These are phyloP conservation scores for Rhodosorus marinus DNA, from an alignment of 23 red algal species.

Conservation along the genomic window DNA sequence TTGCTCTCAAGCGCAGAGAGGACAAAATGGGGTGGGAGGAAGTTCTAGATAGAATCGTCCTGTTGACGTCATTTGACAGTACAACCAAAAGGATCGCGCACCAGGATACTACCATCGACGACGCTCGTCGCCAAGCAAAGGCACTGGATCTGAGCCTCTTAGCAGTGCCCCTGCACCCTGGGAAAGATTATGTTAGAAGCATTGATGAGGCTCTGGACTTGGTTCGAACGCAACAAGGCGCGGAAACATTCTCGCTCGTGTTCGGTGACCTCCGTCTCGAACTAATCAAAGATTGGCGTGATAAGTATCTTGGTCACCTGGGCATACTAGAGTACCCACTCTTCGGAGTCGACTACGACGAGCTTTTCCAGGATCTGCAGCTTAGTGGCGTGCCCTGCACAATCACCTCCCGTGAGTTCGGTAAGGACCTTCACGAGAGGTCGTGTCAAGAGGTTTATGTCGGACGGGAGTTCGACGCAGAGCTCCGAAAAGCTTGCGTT, in stretches of 20 bases:
- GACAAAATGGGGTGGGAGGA: not conserved
- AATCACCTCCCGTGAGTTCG: constrained; percentile 12
- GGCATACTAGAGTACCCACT: constrained; percentile 13
- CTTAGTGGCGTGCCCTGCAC: constrained; percentile 4
- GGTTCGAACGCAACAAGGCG: too few relatives aligned
- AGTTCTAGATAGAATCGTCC: constrained; percentile 3
- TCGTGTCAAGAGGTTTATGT: not conserved
- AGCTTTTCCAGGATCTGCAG: constrained; percentile 4
- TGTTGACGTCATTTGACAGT: constrained; percentile 38
- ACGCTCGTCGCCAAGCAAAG: constrained; percentile 18
- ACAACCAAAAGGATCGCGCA: constrained; percentile 20
- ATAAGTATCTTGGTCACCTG: constrained; percentile 1
- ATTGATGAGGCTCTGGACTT: not conserved
- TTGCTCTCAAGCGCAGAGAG: too few relatives aligned
- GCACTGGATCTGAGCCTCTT: constrained; percentile 12
- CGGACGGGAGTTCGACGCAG: constrained; percentile 2
- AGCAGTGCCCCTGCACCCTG: constrained; percentile 25
- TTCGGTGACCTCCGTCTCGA: constrained; percentile 51
- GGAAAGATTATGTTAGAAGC: constrained; percentile 6
- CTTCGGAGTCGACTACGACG: constrained; percentile 9
- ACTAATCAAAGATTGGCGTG: constrained; percentile 31
- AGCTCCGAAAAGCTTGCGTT: constrained; percentile 7
- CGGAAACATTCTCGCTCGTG: constrained; percentile 8
- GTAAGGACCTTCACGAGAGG: constrained; percentile 2
- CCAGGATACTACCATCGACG: constrained; percentile 26